Evolutionary conservation across 2,329 filamentous ascomycete species (phyloP), one percentile per base, ranked within the genome.

Genomic region (Sporothrix phasma): DNA sequence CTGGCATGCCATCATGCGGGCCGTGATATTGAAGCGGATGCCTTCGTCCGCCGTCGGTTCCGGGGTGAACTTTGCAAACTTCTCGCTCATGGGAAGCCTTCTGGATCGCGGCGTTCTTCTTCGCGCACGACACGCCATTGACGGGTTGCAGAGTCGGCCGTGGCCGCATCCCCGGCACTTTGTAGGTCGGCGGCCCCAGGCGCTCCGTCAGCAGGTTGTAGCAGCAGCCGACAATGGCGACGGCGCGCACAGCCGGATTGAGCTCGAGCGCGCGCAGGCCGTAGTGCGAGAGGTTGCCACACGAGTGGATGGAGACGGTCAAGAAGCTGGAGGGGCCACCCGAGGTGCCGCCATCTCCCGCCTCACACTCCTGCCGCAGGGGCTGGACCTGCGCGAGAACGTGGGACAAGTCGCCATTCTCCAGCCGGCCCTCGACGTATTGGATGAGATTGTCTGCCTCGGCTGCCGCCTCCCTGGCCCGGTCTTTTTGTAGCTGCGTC

Each of bases 1-100:
- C 77, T 99, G 94, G 59, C 95, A 92, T 2, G 93, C 93, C 93
- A 97, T 97, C 88, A 96, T 96, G 51, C 94, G 85, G 0, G 94
- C 92, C 3, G 94, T 99, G 72, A 97, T 96, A 75, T 99, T 97
- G 64, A 97, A 81, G 26, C 90, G 84, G 54, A 97, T 81, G 2
- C 92, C 91, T 8, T 41, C n/a, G 31, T 24, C 62, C 88, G 83
- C 53, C 46, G 6, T 43, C 78, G 17, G 76, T 77, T 22, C 78
- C 74, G 45, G 60, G 4, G 37, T 19, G 69, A 88, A 83, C 3
- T 74, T 84, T 75, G 72, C 80, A 58, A 97, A 79, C 15, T 81
- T 82, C 51, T 87, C 79, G 65, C 90, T 95, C 88, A 99, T 94
- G 0, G 94, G 71, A 97, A 99, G 3, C 94, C 94, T 67, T 97